Evolutionary conservation across 768 basidiomycete genomes (phyloP).

Genomic region (Filobasidium wieringae): DNA sequence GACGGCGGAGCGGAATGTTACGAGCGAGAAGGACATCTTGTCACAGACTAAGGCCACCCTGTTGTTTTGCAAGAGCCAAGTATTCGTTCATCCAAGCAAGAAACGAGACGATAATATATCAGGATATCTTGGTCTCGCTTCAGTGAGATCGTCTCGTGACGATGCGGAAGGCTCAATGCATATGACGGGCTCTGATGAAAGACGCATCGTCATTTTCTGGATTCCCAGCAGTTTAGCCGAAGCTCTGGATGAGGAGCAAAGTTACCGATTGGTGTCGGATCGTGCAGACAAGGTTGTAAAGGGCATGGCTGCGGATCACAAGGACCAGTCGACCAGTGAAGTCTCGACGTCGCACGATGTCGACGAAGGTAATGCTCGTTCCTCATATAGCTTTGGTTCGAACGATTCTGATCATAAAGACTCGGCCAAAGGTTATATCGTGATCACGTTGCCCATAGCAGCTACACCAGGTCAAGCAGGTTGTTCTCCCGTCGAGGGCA

Average conservation of each 20-base stretch:
- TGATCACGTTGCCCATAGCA: slow-evolving; percentile 48
- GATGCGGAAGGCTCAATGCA: slow-evolving; percentile 13
- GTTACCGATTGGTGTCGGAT: slow-evolving; percentile 71
- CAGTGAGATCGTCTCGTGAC: slow-evolving; percentile 42
- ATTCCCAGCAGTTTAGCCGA: slow-evolving; percentile 76
- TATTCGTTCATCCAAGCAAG: slow-evolving; percentile 87
- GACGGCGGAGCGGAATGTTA: not conserved
- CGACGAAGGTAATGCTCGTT: not conserved
- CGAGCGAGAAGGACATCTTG: not conserved
- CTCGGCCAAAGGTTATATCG: slow-evolving; percentile 2
- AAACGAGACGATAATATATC: slow-evolving; percentile 86
- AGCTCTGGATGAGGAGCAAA: slow-evolving; percentile 70
- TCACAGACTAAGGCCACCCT: slow-evolving; percentile 39
- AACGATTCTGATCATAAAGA: not conserved
- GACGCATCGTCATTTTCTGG: slow-evolving; percentile 69
- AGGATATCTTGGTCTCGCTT: slow-evolving; percentile 84
- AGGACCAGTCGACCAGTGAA: not conserved
- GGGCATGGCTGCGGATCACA: not conserved
- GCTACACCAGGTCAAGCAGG: slow-evolving; percentile 49
- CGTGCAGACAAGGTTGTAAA: slow-evolving; percentile 38
- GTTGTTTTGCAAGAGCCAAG: slow-evolving; percentile 83
- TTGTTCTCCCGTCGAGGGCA: not conserved
- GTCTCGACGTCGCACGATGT: not conserved
- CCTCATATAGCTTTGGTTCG: too few species aligned
- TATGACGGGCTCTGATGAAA: slow-evolving; percentile 46